A percentile compares a stretch with the other conserved stretches of the same genome.
Evolutionary conservation across 331 rosid species (phyloP).

Genomic region (Pyracantha coccinea): DNA sequence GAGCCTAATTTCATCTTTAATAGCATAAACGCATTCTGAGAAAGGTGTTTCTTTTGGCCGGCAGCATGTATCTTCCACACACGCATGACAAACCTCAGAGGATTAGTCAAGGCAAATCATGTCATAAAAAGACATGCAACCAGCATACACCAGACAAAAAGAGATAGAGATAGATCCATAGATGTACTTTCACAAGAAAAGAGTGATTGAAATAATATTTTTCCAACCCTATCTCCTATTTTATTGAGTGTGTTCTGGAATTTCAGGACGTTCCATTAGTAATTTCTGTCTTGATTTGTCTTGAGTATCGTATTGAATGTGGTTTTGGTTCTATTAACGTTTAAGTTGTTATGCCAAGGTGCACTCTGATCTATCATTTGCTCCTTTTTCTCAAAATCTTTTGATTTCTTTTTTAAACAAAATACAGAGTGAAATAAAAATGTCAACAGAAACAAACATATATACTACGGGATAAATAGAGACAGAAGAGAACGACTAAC

Average conservation of each 20-base stretch:
- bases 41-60: not conserved
- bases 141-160: not conserved
- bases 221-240: not conserved
- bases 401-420: no score
- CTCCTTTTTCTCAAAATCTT: no score
- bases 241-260: not conserved
- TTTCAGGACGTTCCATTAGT: not conserved
- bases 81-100: not conserved
- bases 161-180: not conserved
- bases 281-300: not conserved
- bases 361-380: no score
- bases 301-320: not conserved
- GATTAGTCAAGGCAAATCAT: not conserved
- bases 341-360: not conserved
- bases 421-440: no score
- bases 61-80: not conserved
- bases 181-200: not conserved
- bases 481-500: slow-evolving; percentile 19
- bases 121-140: not conserved
- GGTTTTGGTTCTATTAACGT: not conserved
- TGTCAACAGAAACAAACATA: not conserved
- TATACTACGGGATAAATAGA: not conserved
- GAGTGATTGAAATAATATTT: not conserved
- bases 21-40: not conserved
- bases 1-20: not conserved